Evolutionary conservation across 805 yeast species (phyloP).

Genomic region (Saccharomycopsis sp.): DNA sequence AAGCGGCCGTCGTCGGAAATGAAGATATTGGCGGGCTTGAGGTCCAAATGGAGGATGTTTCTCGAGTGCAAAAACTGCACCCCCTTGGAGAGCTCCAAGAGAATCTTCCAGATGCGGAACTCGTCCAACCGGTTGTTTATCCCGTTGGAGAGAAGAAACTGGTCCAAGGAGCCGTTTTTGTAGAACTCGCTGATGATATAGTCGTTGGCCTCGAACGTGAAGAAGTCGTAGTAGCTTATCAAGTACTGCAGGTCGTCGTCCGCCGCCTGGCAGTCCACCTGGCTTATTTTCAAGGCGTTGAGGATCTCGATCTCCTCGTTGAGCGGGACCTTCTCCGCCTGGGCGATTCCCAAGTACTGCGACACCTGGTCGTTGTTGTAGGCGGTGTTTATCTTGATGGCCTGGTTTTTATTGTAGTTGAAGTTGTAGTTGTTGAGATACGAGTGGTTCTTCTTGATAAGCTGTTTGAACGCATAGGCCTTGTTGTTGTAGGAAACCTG

Average conservation of each 20-base stretch:
- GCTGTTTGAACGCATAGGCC: constrained; percentile 69
- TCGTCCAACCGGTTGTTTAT: constrained; percentile 61
- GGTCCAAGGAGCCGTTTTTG: constrained; percentile 87
- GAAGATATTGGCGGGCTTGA: constrained; percentile 92
- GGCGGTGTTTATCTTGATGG: constrained; percentile 1
- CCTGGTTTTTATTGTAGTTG: background rate
- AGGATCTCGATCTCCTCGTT: constrained; percentile 31
- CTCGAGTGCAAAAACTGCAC: constrained; percentile 71
- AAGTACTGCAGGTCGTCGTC: constrained; percentile 16
- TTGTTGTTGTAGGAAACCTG: constrained; percentile 60
- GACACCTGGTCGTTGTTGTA: constrained; percentile 16
- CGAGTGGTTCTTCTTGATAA: constrained; percentile 2
- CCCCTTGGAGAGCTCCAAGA: constrained; percentile 80
- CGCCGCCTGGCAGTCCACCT: constrained; percentile 9
- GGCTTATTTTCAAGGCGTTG: constrained; percentile 27
- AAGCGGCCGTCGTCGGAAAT: constrained; percentile 91
- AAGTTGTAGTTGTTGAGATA: constrained; percentile 1
- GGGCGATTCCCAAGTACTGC: constrained; percentile 9
- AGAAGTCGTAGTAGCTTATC: constrained; percentile 17
- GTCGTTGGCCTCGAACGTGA: constrained; percentile 14
- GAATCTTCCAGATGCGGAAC: constrained; percentile 96
- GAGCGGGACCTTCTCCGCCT: constrained; percentile 5
- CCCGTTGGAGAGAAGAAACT: constrained; percentile 69
- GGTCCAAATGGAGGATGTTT: constrained; percentile 75
- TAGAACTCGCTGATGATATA: constrained; percentile 94